Evolutionary conservation across 75 land plant species (phyloP), one percentile per base, ranked within the genome.

Genomic region (Adiantum capillusveneris): DNA sequence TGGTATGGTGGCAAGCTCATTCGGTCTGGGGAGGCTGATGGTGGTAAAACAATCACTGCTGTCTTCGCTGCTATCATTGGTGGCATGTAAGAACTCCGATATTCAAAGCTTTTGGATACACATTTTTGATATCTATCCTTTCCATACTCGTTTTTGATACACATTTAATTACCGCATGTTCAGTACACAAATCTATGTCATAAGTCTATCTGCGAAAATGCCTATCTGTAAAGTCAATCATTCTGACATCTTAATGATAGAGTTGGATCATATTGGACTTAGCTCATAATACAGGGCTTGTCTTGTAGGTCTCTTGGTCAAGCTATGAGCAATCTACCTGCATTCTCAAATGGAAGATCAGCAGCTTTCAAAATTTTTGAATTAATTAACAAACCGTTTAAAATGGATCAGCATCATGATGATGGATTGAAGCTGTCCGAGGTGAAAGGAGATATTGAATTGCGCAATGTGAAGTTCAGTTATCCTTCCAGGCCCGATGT

Each of bases 401-500:
- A 60, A 29, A 75, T 84, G 1, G 78, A 90, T 25, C 59, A 74
- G 27, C 75, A 75, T 36, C 48, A 44, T 5, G 67, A 74, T 2
- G 54, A 79, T 20, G 97, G 88, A 6, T 29, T 70, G 62, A 93
- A 75, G 25, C 30, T 84, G 57, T 74, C 66, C 0, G 65, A 84
- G 2, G 79, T 90, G 21, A 65, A 79, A 0, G 98, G 98, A 26
- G 84, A 77, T 24, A 72, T 90, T 11, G 92, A 87, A 74, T 67
- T 90, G 36, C 74, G 68, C 46, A 66, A 84, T 59, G 85, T 90
- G 14, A 67, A 70, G 27, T 90, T 90, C 63, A 49, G 83, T 0
- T 90, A 90, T 57, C 96, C 96, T 17, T 79, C 96, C 1, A 74
- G 96, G 62, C 96, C 88, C 13, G 93, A 90, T 11, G 76, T 79